A percentile compares a stretch with the other conserved stretches of the same genome.
phyloP scores from a whole-genome alignment of 306 rosid genomes.

The Vicia faba region DNA sequence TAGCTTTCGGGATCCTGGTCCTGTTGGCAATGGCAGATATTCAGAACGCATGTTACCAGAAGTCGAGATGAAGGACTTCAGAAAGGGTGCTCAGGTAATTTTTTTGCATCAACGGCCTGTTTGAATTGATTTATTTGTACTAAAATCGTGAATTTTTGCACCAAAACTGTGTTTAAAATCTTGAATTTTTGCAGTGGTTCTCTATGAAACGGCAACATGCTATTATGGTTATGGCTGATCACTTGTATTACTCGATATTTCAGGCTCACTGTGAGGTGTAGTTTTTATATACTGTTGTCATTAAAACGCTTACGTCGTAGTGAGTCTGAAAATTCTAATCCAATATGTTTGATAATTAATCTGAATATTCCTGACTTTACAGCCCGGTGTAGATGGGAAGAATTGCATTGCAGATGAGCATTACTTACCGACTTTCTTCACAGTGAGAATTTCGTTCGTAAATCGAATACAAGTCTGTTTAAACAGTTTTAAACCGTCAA shows the following conservation, averaged over 20 bases:
- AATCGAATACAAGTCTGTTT: background rate
- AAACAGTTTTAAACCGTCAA: conserved; percentile 23
- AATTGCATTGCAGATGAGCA: conserved; percentile 98
- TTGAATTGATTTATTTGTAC: background rate
- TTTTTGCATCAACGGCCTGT: background rate
- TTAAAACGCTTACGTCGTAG: background rate
- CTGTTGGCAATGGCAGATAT: conserved; percentile 94
- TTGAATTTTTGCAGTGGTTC: conserved; percentile 67
- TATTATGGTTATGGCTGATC: conserved; percentile 69
- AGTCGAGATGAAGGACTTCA: conserved; percentile 82
- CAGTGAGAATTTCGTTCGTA: conserved; percentile 50
- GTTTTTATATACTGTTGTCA: conserved; percentile 12
- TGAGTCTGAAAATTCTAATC: too few relatives aligned
- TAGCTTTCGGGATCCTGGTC: conserved; percentile 98
- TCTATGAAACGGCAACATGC: conserved; percentile 94
- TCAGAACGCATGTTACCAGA: conserved; percentile 92
- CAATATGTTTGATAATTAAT: conserved; percentile 19
- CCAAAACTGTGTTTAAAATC: too few relatives aligned
- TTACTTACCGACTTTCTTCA: conserved; percentile 88
- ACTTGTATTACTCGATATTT: conserved; percentile 82
- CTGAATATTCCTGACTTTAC: conserved; percentile 46
- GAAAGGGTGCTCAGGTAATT: conserved; percentile 99
- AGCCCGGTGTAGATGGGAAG: conserved; percentile 89
- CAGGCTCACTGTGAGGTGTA: conserved; percentile 79
- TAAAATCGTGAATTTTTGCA: background rate